phyloP scores from a whole-genome alignment of 768 basidiomycete species.

The Lactifluus rugatus region DNA sequence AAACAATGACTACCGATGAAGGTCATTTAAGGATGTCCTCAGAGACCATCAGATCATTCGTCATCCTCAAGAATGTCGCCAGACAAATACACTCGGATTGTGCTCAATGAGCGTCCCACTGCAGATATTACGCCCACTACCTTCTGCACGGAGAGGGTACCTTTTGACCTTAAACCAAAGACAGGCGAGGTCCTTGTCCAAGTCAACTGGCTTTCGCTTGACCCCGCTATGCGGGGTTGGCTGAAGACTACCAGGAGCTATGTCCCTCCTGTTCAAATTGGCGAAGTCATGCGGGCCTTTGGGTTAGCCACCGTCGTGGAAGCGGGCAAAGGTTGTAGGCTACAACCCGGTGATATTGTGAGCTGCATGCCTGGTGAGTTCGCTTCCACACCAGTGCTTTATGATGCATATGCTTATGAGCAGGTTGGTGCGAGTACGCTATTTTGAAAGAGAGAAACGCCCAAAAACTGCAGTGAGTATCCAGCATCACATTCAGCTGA shows the following conservation, averaged over 20 bases:
- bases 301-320: conserved; percentile 60
- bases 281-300: conserved; percentile 55
- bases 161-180: conserved; percentile 46
- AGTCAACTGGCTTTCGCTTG: conserved; percentile 70
- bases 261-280: conserved; percentile 35
- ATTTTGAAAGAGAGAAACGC: conserved; percentile 46
- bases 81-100: conserved; percentile 48
- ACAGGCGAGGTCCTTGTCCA: conserved; percentile 56
- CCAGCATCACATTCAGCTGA: background rate
- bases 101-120: conserved; percentile 66
- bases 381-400: background rate
- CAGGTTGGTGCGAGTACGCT: conserved; percentile 75
- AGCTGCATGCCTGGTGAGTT: conserved; percentile 48
- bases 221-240: conserved; percentile 86
- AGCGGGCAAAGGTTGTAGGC: conserved; percentile 42
- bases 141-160: conserved; percentile 51
- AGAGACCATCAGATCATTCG: background rate
- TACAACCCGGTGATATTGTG: conserved; percentile 64
- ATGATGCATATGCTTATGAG: background rate
- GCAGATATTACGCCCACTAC: conserved; percentile 62
- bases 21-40: background rate
- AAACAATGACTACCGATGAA: background rate
- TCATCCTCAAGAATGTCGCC: conserved; percentile 3
- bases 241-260: conserved; percentile 65
- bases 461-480: conserved; percentile 45